phyloP scores from a whole-genome alignment of 768 basidiomycete species.

The Rhodotorula taiwanensis region DNA sequence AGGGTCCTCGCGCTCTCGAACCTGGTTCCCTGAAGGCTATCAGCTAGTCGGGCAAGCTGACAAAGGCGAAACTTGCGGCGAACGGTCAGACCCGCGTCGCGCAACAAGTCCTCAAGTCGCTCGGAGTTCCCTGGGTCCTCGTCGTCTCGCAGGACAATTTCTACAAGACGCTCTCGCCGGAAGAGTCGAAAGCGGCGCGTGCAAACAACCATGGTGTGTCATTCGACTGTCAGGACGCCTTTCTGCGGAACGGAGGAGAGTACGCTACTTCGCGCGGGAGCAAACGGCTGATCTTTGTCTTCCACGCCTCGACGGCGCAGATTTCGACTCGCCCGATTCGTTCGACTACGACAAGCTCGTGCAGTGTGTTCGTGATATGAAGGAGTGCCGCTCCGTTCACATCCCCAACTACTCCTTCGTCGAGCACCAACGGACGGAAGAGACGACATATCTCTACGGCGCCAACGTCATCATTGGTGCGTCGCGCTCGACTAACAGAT shows the following conservation, averaged over 20 bases:
- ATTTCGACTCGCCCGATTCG: constrained; percentile 87
- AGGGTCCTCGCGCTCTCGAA: too few species aligned
- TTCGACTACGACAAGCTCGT: constrained; percentile 83
- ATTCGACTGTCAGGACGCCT: too few species aligned
- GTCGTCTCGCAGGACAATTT: constrained; percentile 95
- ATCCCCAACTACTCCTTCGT: constrained; percentile 93
- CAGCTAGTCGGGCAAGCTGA: too few species aligned
- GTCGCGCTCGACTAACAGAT: too few species aligned
- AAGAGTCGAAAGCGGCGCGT: constrained; percentile 77
- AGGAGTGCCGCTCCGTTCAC: constrained; percentile 67
- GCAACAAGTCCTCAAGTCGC: constrained; percentile 44
- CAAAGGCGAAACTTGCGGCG: too few species aligned
- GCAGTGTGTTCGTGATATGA: constrained; percentile 83
- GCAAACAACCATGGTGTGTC: constrained; percentile 51
- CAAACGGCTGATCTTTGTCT: too few species aligned
- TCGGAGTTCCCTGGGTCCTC: constrained; percentile 56
- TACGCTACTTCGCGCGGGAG: too few species aligned
- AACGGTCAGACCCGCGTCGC: constrained; percentile 32
- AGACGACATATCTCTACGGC: constrained; percentile 47
- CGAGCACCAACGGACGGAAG: constrained; percentile 71
- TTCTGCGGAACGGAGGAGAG: constrained; percentile 3
- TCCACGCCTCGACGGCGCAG: constrained; percentile 41
- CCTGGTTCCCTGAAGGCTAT: not conserved
- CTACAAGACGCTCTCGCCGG: constrained; percentile 70
- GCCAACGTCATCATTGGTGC: constrained; percentile 4